These are phyloP conservation scores for Alternaria hordeiaustralica DNA, from an alignment of 2,329 filamentous ascomycete genomes.

Conservation along the genomic window DNA sequence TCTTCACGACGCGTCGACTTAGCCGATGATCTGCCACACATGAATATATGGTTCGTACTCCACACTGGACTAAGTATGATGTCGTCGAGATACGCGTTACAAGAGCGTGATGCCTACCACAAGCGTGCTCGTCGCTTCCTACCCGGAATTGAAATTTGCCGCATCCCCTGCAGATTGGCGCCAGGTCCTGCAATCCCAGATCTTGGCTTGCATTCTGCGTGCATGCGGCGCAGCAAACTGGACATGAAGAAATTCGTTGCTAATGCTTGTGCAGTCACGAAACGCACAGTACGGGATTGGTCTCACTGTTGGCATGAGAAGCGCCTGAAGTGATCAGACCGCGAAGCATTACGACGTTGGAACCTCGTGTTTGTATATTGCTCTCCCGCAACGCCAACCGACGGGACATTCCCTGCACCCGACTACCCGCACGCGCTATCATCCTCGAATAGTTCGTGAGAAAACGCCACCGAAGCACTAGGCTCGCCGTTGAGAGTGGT, in stretches of 20 bases:
- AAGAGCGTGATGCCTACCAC: not conserved
- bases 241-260: too few relatives aligned
- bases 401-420: not conserved
- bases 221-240: not conserved
- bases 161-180: not conserved
- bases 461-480: not conserved
- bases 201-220: not conserved
- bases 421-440: not conserved
- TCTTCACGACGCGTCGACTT: not conserved
- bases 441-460: not conserved
- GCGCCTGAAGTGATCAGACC: accelerated
- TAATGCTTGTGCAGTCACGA: not conserved
- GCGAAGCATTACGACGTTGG: not conserved
- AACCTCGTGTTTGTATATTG: not conserved
- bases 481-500: not conserved
- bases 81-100: not conserved
- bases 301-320: not conserved
- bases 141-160: not conserved
- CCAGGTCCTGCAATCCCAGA: not conserved
- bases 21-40: not conserved
- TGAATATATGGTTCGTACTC: not conserved
- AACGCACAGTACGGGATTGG: not conserved
- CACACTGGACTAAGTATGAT: not conserved
- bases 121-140: not conserved
- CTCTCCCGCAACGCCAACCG: not conserved